Evolutionary conservation across 1,139 yeast genomes (phyloP).

Genomic region (Kazachstania sp.): DNA sequence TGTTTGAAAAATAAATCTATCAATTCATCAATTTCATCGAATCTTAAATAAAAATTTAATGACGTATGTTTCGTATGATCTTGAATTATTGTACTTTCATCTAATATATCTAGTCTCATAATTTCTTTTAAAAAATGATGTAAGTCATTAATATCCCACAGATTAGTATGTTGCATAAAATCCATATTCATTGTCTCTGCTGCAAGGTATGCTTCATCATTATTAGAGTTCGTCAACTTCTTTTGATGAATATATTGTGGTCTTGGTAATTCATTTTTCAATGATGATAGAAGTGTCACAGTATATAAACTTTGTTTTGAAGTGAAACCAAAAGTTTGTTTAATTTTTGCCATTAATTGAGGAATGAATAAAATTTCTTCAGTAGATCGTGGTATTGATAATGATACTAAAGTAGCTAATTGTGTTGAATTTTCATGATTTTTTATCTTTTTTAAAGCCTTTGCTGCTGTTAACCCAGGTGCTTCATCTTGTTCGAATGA

Average conservation of each 20-base stretch:
- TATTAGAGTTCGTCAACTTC: constrained; percentile 20
- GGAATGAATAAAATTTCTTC: constrained; percentile 72
- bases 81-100: neutral
- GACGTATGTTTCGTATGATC: neutral
- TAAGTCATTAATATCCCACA: constrained; percentile 26
- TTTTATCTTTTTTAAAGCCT: constrained; percentile 41
- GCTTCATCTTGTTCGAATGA: constrained; percentile 56
- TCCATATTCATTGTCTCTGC: constrained; percentile 7
- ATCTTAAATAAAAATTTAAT: constrained; percentile 7
- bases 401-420: constrained; percentile 59
- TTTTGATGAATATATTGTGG: constrained; percentile 35
- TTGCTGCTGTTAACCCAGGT: constrained; percentile 72
- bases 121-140: constrained; percentile 17
- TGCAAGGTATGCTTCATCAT: neutral
- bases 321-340: constrained; percentile 61
- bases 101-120: constrained; percentile 17
- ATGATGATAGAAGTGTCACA: constrained; percentile 59
- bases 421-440: constrained; percentile 40
- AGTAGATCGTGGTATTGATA: constrained; percentile 66
- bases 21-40: constrained; percentile 26
- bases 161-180: constrained; percentile 13
- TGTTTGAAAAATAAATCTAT: constrained; percentile 52
- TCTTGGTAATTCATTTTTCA: constrained; percentile 49
- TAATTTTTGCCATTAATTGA: constrained; percentile 55
- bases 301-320: constrained; percentile 61